phyloP scores from a whole-genome alignment of 176 grass and related monocot species.

The Metroxylon sagu region DNA sequence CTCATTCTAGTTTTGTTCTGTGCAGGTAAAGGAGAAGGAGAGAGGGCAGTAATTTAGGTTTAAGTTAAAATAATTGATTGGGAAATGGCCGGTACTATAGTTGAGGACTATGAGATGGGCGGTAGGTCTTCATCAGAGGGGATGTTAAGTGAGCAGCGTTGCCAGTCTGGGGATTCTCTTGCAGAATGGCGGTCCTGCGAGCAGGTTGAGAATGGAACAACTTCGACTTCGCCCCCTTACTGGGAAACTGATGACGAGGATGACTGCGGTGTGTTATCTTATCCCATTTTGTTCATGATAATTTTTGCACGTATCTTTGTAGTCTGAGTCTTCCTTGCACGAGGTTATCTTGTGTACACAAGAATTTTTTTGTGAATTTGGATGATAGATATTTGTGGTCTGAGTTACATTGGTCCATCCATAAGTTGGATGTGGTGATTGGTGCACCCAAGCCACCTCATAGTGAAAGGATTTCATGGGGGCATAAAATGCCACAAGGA shows the following conservation, averaged over 20 bases:
- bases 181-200: slow-evolving; percentile 42
- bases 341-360: not conserved
- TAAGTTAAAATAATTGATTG: slow-evolving; percentile 2
- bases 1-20: too few species aligned
- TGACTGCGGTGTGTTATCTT: slow-evolving; percentile 30
- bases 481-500: too few species aligned
- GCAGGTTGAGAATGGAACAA: slow-evolving; percentile 60
- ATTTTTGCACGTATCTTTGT: not conserved
- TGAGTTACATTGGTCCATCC: too few species aligned
- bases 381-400: too few species aligned
- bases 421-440: too few species aligned
- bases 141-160: slow-evolving; percentile 19
- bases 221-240: slow-evolving; percentile 70
- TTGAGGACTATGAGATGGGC: slow-evolving; percentile 37
- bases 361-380: not conserved
- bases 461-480: too few species aligned
- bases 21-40: too few species aligned
- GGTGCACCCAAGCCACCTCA: too few species aligned
- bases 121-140: slow-evolving; percentile 21
- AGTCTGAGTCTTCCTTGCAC: slow-evolving; percentile 3
- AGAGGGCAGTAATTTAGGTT: too few species aligned
- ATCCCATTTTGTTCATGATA: slow-evolving; percentile 11
- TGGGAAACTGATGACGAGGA: slow-evolving; percentile 64
- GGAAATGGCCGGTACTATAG: slow-evolving; percentile 35
- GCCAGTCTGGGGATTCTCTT: slow-evolving; percentile 30